A percentile compares a stretch with the other conserved stretches of the same genome.
phyloP scores from a whole-genome alignment of 768 basidiomycete species.

The Serendipita sp. region DNA sequence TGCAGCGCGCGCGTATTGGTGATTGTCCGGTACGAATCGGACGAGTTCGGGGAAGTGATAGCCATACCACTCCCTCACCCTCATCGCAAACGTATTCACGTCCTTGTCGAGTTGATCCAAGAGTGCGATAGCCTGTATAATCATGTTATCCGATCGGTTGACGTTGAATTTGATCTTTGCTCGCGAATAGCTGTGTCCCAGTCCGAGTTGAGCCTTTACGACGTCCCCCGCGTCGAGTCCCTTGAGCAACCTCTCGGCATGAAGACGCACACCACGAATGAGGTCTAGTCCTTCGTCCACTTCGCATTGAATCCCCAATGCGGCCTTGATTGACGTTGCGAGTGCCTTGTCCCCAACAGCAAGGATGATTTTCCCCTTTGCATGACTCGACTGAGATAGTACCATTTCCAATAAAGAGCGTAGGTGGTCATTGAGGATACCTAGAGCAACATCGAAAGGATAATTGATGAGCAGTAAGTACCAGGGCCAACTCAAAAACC shows the following conservation, averaged over 20 bases:
- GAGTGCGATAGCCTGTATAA: constrained; percentile 96
- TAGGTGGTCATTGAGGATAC: constrained; percentile 72
- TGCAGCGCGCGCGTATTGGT: constrained; percentile 76
- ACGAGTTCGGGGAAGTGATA: constrained; percentile 98
- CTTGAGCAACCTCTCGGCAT: constrained; percentile 78
- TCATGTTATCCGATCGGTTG: constrained; percentile 96
- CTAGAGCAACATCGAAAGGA: constrained; percentile 24
- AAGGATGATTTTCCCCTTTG: constrained; percentile 48
- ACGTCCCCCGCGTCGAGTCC: constrained; percentile 81
- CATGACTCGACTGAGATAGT: constrained; percentile 49
- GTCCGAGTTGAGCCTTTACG: constrained; percentile 83
- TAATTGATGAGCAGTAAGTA: background rate
- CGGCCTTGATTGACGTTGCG: constrained; percentile 61
- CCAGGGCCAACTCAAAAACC: too few relatives aligned
- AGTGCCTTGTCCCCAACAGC: constrained; percentile 65
- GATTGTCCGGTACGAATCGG: constrained; percentile 84
- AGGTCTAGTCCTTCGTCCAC: constrained; percentile 72
- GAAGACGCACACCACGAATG: constrained; percentile 82
- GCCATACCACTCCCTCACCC: constrained; percentile 96
- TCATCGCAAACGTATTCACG: constrained; percentile 97
- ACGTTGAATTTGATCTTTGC: constrained; percentile 98
- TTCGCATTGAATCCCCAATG: constrained; percentile 59
- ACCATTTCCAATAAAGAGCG: constrained; percentile 76
- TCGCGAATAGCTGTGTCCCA: constrained; percentile 94
- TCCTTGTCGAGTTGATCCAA: constrained; percentile 99